phyloP scores from a whole-genome alignment of 495 filamentous ascomycete genomes.

The Alectoria sarmentosa region DNA sequence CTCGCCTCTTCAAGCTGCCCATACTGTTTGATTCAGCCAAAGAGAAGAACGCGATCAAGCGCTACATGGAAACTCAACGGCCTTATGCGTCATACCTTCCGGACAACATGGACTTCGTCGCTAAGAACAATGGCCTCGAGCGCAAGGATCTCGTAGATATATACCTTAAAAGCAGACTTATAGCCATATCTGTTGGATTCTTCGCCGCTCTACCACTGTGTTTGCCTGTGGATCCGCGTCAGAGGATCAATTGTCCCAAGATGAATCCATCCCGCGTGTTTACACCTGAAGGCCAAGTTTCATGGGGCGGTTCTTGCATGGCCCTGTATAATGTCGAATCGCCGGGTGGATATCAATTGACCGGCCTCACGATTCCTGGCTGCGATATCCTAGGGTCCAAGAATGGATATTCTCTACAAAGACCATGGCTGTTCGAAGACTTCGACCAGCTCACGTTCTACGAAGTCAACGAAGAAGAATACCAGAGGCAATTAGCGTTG shows the following conservation, averaged over 20 bases:
- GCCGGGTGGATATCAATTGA: slow-evolving; percentile 53
- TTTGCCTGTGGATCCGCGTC: slow-evolving; percentile 49
- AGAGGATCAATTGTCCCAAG: slow-evolving; percentile 49
- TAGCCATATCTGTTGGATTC: slow-evolving; percentile 52
- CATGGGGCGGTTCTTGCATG: slow-evolving; percentile 49
- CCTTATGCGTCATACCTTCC: slow-evolving; percentile 52
- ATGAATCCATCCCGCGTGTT: slow-evolving; percentile 52
- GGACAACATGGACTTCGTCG: slow-evolving; percentile 50
- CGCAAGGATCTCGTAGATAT: slow-evolving; percentile 39
- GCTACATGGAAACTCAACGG: slow-evolving; percentile 53
- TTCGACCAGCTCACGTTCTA: slow-evolving; percentile 53
- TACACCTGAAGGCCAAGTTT: slow-evolving; percentile 49
- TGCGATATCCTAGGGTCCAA: slow-evolving; percentile 49
- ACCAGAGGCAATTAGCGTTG: slow-evolving; percentile 33
- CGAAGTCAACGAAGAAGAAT: slow-evolving; percentile 44
- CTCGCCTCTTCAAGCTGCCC: slow-evolving; percentile 46
- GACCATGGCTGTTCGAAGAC: slow-evolving; percentile 51
- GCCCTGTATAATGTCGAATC: slow-evolving; percentile 51
- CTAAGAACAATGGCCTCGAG: slow-evolving; percentile 50
- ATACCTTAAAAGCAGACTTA: slow-evolving; percentile 41
- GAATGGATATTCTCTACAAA: slow-evolving; percentile 35
- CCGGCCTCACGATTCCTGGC: slow-evolving; percentile 47
- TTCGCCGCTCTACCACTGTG: slow-evolving; percentile 47
- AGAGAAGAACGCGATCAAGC: slow-evolving; percentile 41
- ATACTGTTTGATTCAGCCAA: slow-evolving; percentile 46